phyloP scores from a whole-genome alignment of 495 filamentous ascomycete species.

The Astrothelium macrocarpum region DNA sequence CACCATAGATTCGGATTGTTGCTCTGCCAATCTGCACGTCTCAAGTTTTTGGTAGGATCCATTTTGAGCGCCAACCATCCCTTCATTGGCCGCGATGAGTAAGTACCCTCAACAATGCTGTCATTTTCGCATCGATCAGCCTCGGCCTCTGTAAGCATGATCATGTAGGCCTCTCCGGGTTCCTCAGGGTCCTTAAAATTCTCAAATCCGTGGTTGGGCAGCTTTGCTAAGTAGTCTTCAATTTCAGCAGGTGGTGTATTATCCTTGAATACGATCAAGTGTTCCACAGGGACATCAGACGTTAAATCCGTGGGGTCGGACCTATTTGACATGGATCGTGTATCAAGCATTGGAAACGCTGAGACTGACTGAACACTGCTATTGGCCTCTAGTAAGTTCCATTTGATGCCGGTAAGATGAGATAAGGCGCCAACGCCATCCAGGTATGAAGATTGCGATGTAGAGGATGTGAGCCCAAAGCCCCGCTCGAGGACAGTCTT shows the following conservation, averaged over 20 bases:
- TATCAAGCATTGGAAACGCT: neutral
- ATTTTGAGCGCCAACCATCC: no score
- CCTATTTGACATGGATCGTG: no score
- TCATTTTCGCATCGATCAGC: neutral
- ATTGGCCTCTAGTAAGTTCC: neutral
- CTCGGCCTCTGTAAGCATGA: neutral
- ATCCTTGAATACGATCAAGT: no score
- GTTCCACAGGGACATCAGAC: no score
- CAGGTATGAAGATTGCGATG: neutral
- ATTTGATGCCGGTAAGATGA: neutral
- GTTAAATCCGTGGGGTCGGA: no score
- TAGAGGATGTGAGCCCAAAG: neutral
- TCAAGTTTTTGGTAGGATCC: neutral
- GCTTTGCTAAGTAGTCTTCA: no score
- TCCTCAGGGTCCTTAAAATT: no score
- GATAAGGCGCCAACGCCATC: neutral
- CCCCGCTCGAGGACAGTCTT: neutral
- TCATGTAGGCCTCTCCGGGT: no score
- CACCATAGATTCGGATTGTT: neutral
- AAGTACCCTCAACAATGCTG: neutral
- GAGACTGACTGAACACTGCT: neutral
- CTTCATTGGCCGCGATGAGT: no score
- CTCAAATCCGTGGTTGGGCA: no score
- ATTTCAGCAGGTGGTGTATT: no score
- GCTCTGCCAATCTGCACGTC: neutral